Evolutionary conservation across 495 filamentous ascomycete genomes (phyloP).

Genomic region (Massariosphaeria phaeospora): DNA sequence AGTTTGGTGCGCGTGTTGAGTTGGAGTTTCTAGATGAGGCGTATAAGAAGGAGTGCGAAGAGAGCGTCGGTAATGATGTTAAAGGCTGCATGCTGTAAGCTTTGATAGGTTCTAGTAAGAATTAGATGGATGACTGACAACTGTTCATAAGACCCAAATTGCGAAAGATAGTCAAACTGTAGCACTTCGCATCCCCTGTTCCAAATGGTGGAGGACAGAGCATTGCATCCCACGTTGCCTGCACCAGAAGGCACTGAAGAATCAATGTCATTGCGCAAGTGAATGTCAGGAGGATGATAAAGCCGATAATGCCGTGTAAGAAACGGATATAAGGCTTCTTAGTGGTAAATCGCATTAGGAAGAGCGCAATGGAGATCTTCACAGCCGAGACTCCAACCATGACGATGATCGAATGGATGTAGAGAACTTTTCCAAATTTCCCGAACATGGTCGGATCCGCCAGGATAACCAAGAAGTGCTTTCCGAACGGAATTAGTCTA

Average conservation of each 20-base stretch:
- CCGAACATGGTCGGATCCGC: slow-evolving; percentile 9
- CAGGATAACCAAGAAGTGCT: slow-evolving; percentile 28
- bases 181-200: slow-evolving; percentile 34
- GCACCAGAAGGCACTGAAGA: slow-evolving; percentile 34
- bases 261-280: slow-evolving; percentile 34
- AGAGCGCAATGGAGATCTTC: slow-evolving; percentile 38
- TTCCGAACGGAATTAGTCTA: too few relatives aligned
- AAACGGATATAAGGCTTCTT: slow-evolving; percentile 28
- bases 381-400: slow-evolving; percentile 28
- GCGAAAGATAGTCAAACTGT: slow-evolving; percentile 25
- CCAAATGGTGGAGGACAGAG: slow-evolving; percentile 29
- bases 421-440: slow-evolving; percentile 21
- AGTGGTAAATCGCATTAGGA: slow-evolving; percentile 33
- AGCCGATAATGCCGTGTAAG: slow-evolving; percentile 33
- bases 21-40: slow-evolving; percentile 35
- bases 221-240: slow-evolving; percentile 29
- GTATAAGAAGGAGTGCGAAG: slow-evolving; percentile 36
- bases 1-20: slow-evolving; percentile 37
- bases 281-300: slow-evolving; percentile 32
- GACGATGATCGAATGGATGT: slow-evolving; percentile 28
- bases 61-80: slow-evolving; percentile 38
- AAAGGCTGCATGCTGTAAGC: slow-evolving; percentile 23
- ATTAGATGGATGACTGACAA: slow-evolving; percentile 2
- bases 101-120: not conserved
- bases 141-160: slow-evolving; percentile 36